phyloP scores from a whole-genome alignment of 1,139 yeast genomes.

The Lodderomyces pseudojiufengensis region DNA sequence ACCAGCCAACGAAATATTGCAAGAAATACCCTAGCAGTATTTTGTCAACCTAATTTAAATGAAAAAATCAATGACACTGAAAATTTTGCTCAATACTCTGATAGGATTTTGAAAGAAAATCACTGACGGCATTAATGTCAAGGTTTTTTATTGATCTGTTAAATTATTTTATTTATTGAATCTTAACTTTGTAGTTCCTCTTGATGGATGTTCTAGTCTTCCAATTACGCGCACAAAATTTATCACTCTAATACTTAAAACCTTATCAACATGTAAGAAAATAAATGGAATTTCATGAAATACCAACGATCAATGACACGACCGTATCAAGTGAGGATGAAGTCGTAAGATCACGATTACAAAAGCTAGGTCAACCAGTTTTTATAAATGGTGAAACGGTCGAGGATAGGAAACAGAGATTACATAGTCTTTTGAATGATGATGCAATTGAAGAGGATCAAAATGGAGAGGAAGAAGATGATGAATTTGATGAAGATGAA shows the following conservation, averaged over 20 bases:
- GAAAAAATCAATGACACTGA: constrained; percentile 42
- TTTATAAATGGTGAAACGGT: constrained; percentile 58
- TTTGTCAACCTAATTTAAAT: constrained; percentile 59
- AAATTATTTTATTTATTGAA: too few relatives aligned
- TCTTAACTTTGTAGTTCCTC: too few relatives aligned
- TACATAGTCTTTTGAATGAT: constrained; percentile 26
- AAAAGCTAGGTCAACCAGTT: constrained; percentile 56
- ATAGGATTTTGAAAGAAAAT: constrained; percentile 31
- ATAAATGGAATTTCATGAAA: constrained; percentile 17
- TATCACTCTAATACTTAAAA: too few relatives aligned
- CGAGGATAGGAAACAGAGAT: constrained; percentile 57
- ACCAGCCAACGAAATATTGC: constrained; percentile 33
- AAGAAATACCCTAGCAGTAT: constrained; percentile 60
- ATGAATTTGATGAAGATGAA: constrained; percentile 32
- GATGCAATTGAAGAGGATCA: constrained; percentile 30
- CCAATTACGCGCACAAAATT: too few relatives aligned
- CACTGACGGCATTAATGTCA: constrained; percentile 18
- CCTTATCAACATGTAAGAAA: background rate
- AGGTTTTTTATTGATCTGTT: background rate
- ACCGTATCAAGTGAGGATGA: constrained; percentile 62
- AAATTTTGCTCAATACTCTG: constrained; percentile 50
- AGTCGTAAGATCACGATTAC: constrained; percentile 49
- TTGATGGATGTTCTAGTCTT: too few relatives aligned
- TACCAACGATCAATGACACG: constrained; percentile 26
- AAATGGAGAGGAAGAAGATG: constrained; percentile 17